A percentile compares a stretch with the other conserved stretches of the same genome.
These are phyloP conservation scores for Chlamydomonas sphaeroides DNA, from an alignment of 139 green algal genomes.

Conservation along the genomic window DNA sequence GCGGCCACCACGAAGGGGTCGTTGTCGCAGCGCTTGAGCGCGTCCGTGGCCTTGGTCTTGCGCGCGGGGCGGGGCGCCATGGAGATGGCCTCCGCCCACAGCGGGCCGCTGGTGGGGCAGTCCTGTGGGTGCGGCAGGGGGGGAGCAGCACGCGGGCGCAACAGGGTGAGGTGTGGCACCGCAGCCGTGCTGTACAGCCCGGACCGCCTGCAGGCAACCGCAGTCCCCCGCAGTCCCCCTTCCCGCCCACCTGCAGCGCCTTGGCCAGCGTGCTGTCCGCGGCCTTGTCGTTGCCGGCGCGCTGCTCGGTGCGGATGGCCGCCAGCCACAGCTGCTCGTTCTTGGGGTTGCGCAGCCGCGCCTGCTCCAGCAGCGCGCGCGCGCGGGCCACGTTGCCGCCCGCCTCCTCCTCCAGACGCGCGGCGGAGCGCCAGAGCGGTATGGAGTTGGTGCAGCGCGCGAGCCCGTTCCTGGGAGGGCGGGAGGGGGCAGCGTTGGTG, in stretches of 20 bases:
- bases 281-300: conserved; percentile 75
- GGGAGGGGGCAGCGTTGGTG: too few species aligned
- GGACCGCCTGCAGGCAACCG: neutral
- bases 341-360: conserved; percentile 85
- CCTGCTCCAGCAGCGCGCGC: conserved; percentile 81
- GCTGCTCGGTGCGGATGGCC: conserved; percentile 88
- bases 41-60: conserved; percentile 86
- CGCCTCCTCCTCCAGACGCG: conserved; percentile 82
- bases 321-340: conserved; percentile 91
- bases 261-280: conserved; percentile 92
- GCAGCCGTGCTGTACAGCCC: neutral
- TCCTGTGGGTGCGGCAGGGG: conserved; percentile 69
- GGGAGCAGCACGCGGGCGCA: too few species aligned
- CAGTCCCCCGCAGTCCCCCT: neutral
- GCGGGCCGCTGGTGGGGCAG: conserved; percentile 83
- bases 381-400: conserved; percentile 73
- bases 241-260: conserved; percentile 75
- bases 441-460: conserved; percentile 72
- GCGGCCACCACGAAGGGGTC: conserved; percentile 82
- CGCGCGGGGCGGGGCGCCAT: conserved; percentile 89
- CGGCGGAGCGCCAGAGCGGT: conserved; percentile 78
- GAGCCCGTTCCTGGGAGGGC: conserved; percentile 34
- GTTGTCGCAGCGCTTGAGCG: conserved; percentile 92
- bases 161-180: neutral
- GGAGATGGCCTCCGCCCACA: conserved; percentile 90